Evolutionary conservation across 2,329 filamentous ascomycete species (phyloP), one percentile per base, ranked within the genome.

Genomic region (Ophiosphaerella herpotricha): DNA sequence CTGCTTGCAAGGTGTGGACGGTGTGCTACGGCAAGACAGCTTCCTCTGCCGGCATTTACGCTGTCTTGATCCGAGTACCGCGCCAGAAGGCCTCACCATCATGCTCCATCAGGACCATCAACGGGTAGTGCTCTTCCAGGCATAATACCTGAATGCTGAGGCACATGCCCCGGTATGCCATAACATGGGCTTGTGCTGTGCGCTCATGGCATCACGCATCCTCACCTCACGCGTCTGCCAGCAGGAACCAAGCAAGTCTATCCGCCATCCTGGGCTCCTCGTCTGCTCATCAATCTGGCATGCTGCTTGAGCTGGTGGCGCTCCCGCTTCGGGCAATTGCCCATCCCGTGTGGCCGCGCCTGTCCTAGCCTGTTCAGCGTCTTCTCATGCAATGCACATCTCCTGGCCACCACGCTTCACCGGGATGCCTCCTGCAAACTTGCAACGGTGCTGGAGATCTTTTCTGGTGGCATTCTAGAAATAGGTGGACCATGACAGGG

Each of bases 391-490:
- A 58, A 72, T 72, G 69, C 69, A 58, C 58, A 63, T 68, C 59
- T 63, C 57, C 64, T 71, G 64, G 61, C 66, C 66, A 67, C 67
- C 61, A 64, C 60, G 66, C 67, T 61, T 60, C 63, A 47, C 63
- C 61, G 66, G 69, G 66, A 64, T 71, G 55, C 57, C 46, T 62
- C 67, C 58, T 73, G 71, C 68, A 68, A 56, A 57, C 48, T 60
- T 72, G 63, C 62, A 73, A 74, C 72, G 68, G 70, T 59, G 61
- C 61, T 71, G 70, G 69, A 73, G 71, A 74, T 74, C 70, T 74
- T 58, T 71, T 71, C 68, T 68, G 59, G 64, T 60, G 63, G 65
- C 63, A 59, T 74, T 74, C 72, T 74, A 71, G 72, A 75, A 74
- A 72, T 70, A 71, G 67, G 66, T 51, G 64, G 60, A 58, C 62